Base-by-base conservation (phyloP, 176 grass and related monocot species). In the Oryza glaberrima region DNA sequence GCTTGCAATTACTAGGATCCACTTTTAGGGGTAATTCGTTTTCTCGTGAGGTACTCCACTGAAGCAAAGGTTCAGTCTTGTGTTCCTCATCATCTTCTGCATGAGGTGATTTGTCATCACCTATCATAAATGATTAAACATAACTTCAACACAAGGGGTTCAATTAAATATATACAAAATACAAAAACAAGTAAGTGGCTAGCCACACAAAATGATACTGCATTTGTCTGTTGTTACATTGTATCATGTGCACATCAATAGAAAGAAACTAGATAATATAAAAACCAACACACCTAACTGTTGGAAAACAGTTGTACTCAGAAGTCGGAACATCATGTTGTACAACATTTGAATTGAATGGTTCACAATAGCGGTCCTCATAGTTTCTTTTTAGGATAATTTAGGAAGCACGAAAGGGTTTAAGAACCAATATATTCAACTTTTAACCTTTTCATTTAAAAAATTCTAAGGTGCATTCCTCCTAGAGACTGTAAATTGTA, bases 61-160 rank as follows among this genome's bases (percentile, higher is more conserved):
- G 66, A 67, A 43, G 85, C 72, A 84, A 88, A 70, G 65, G 81
- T 76, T 83, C 67, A 70, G 41, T 51, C 32, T 81, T 89, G 65
- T 81, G 45, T 20, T 69, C 77, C 4, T 77, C 65, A 0, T 88
- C 40, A 11, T 85, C 86, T 82, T 82, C 73, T 13, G 58, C 23
- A 47, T n/a, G 7, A 82, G 34, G 79, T 15, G 67, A 36, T 61
- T 74, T 26, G 47, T 16, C 45, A 82, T 16, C 36, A 67, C 68
- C 78, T 86, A 30, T 52, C 7, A 82, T 56, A 82, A 7, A 65
- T 74, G n/a, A 38, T 69, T 7, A 48, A 76, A 69, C 15, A 81
- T 2, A 81, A n/a, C 20, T 76, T 87, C 47, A 87, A 45, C 11
- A 20, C 61, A 82, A 61, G 4, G 6, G 11, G 45, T 69, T 35